Evolutionary conservation across 108 stramenopile genomes (phyloP).

Genomic region (Cyclotella cryptica): DNA sequence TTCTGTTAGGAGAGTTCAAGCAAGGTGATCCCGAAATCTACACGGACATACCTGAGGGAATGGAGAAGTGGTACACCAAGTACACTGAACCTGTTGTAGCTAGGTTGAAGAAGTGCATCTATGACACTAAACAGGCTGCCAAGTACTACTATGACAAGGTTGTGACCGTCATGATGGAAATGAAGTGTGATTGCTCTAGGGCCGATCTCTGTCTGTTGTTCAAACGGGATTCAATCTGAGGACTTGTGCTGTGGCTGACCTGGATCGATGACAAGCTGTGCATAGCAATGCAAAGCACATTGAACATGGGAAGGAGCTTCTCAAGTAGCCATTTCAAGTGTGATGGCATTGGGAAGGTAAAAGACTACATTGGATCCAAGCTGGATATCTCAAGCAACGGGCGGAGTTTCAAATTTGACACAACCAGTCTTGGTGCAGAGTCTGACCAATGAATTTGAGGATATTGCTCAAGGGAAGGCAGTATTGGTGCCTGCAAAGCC

Average conservation of each 20-base stretch:
- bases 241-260: too few species aligned
- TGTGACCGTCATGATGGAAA: background rate
- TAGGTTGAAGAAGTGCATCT: background rate
- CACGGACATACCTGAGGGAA: constrained; percentile 7
- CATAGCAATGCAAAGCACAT: too few species aligned
- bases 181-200: background rate
- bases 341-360: too few species aligned
- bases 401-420: too few species aligned
- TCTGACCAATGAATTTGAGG: too few species aligned
- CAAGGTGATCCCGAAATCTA: background rate
- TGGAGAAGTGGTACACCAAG: background rate
- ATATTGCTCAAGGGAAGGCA: too few species aligned
- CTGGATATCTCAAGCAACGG: too few species aligned
- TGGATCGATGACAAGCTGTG: too few species aligned
- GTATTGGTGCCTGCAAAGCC: too few species aligned
- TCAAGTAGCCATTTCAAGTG: background rate
- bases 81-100: background rate
- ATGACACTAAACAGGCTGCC: constrained; percentile 16
- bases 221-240: background rate
- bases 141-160: background rate
- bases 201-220: background rate
- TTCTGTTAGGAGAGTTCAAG: background rate
- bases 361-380: too few species aligned
- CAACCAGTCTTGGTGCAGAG: too few species aligned
- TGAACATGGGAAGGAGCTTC: too few species aligned